Evolutionary conservation across 768 basidiomycete species (phyloP).

Genomic region (Calvatia gigantea): DNA sequence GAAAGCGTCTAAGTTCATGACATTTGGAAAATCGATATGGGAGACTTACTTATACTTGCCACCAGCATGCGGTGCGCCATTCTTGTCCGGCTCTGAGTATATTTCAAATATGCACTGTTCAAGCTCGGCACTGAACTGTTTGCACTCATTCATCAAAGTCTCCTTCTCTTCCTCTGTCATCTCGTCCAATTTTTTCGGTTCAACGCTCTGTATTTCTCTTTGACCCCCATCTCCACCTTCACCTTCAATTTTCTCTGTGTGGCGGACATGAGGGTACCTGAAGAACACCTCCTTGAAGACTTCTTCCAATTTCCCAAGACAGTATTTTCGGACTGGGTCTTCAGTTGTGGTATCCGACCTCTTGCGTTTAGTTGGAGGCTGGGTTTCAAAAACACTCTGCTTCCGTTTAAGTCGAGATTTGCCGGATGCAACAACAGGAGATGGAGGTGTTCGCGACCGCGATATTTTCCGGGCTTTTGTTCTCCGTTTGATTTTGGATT

Average conservation of each 20-base stretch:
- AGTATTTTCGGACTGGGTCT: slow-evolving; percentile 80
- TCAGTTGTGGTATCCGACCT: slow-evolving; percentile 36
- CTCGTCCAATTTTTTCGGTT: slow-evolving; percentile 47
- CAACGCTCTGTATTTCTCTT: slow-evolving; percentile 17
- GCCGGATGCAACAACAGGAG: slow-evolving; percentile 25
- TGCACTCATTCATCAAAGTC: slow-evolving; percentile 51
- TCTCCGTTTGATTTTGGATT: slow-evolving; percentile 16
- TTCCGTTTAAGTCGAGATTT: slow-evolving; percentile 51
- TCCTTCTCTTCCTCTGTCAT: slow-evolving; percentile 59
- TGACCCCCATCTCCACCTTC: slow-evolving; percentile 2
- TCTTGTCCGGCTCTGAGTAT: slow-evolving; percentile 76
- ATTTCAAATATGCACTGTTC: slow-evolving; percentile 75
- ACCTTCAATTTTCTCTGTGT: slow-evolving; percentile 21
- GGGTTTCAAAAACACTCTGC: slow-evolving; percentile 27
- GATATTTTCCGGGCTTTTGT: slow-evolving; percentile 22
- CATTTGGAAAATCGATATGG: background rate
- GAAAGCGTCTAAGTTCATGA: slow-evolving; percentile 10
- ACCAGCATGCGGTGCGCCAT: slow-evolving; percentile 57
- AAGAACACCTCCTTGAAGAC: slow-evolving; percentile 69
- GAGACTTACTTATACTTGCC: slow-evolving; percentile 74
- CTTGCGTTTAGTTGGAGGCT: slow-evolving; percentile 19
- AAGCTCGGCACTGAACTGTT: slow-evolving; percentile 64
- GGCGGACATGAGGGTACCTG: slow-evolving; percentile 58
- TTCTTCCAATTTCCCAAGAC: slow-evolving; percentile 71
- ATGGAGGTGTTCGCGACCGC: slow-evolving; percentile 25